phyloP scores from a whole-genome alignment of 495 filamentous ascomycete genomes.

The Elaphomyces granulatus region DNA sequence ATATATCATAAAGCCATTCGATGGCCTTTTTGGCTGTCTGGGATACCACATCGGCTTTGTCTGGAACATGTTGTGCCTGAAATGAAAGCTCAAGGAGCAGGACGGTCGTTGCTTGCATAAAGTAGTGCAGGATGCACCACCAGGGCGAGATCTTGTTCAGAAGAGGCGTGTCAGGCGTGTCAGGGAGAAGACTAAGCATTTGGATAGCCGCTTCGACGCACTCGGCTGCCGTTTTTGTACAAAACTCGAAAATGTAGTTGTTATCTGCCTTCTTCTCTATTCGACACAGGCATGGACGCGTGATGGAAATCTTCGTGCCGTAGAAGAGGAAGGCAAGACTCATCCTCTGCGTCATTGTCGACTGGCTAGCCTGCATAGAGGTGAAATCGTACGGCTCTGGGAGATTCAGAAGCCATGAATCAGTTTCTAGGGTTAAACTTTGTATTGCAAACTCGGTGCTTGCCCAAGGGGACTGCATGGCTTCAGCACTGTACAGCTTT shows the following conservation, averaged over 20 bases:
- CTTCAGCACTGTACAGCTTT: slow-evolving; percentile 44
- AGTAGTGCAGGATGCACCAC: slow-evolving; percentile 49
- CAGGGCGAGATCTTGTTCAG: slow-evolving; percentile 41
- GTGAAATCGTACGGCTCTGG: slow-evolving; percentile 27
- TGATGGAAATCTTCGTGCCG: slow-evolving; percentile 44
- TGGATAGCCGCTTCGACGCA: slow-evolving; percentile 46
- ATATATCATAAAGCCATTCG: slow-evolving; percentile 36
- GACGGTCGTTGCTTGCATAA: slow-evolving; percentile 46
- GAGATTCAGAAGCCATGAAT: slow-evolving; percentile 29
- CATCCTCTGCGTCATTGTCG: slow-evolving; percentile 24
- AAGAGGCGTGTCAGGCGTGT: slow-evolving; percentile 20
- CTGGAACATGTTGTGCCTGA: slow-evolving; percentile 38
- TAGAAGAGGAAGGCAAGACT: slow-evolving; percentile 41
- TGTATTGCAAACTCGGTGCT: slow-evolving; percentile 27
- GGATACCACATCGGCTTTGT: slow-evolving; percentile 34
- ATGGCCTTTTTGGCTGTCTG: slow-evolving; percentile 41
- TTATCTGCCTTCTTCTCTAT: slow-evolving; percentile 23
- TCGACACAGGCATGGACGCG: slow-evolving; percentile 45
- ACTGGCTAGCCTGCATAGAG: slow-evolving; percentile 19
- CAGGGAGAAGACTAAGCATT: slow-evolving; percentile 40
- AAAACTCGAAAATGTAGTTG: slow-evolving; percentile 31
- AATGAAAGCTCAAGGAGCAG: slow-evolving; percentile 45
- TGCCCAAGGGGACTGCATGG: slow-evolving; percentile 37
- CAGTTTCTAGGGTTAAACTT: slow-evolving; percentile 24
- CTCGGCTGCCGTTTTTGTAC: slow-evolving; percentile 34